Evolutionary conservation across 2,329 filamentous ascomycete genomes (phyloP).

Genomic region (Diaporthe destruens): DNA sequence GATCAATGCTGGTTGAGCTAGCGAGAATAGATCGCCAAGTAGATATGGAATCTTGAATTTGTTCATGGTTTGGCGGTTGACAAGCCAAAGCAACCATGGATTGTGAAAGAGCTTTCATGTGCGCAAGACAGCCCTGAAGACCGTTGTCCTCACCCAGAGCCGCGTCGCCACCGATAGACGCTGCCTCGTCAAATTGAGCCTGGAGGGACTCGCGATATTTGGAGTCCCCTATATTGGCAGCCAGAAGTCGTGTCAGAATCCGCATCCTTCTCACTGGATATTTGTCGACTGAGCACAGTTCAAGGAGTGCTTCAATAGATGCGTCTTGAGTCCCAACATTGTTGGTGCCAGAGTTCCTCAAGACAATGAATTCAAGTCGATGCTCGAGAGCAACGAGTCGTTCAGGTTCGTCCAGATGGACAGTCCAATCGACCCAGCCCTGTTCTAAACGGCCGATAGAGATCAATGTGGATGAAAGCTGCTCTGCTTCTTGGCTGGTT

Average conservation of each 20-base stretch:
- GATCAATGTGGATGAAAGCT: slow-evolving; percentile 70
- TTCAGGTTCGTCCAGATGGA: slow-evolving; percentile 63
- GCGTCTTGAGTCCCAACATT: slow-evolving; percentile 55
- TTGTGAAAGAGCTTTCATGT: slow-evolving; percentile 60
- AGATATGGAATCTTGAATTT: slow-evolving; percentile 53
- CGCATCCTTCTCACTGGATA: slow-evolving; percentile 67
- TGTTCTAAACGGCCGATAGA: slow-evolving; percentile 71
- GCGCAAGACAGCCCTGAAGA: slow-evolving; percentile 60
- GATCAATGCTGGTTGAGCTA: slow-evolving; percentile 57
- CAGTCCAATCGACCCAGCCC: slow-evolving; percentile 69
- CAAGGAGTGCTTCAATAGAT: slow-evolving; percentile 60
- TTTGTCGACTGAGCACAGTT: slow-evolving; percentile 62
- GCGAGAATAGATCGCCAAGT: slow-evolving; percentile 60
- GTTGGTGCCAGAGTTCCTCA: slow-evolving; percentile 48
- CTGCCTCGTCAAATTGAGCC: slow-evolving; percentile 54
- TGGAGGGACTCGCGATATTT: slow-evolving; percentile 55
- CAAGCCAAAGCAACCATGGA: slow-evolving; percentile 60
- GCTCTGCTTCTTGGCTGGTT: slow-evolving; percentile 60
- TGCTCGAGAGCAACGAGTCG: slow-evolving; percentile 72
- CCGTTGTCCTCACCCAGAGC: slow-evolving; percentile 59
- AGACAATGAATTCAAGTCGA: slow-evolving; percentile 64
- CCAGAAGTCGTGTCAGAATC: slow-evolving; percentile 62
- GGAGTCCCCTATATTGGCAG: slow-evolving; percentile 61
- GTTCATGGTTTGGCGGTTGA: slow-evolving; percentile 51
- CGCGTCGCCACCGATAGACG: slow-evolving; percentile 53